Evolutionary conservation across 768 basidiomycete species (phyloP), one percentile per base, ranked within the genome.

Genomic region (Suillus subluteus): DNA sequence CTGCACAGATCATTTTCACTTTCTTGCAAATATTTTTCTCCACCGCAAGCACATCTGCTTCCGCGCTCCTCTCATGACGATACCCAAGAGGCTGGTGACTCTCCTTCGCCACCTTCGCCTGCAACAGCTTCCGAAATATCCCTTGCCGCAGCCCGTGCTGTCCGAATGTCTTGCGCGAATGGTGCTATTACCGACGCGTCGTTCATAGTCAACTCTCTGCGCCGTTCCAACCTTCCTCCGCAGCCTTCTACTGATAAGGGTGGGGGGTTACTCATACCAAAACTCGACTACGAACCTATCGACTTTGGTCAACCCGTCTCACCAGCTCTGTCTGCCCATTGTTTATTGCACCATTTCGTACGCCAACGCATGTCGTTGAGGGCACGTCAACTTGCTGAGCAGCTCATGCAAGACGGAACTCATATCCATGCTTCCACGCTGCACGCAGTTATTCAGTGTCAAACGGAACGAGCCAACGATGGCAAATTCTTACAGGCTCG

Each of bases 301-400:
- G 75, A 82, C 18, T 87, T 90, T 67, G 81, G 82, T 58, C 78
- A 75, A 43, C 75, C 82, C 1, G 77, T 91, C 12, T 84, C 91
- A 32, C 83, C 86, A 3, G 87, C 86, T 26, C 79, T 93, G 4
- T 77, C 88, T 21, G 83, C 86, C 0, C 91, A 94, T 69, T 79
- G 82, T 35, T 80, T 94, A 48, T 69, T 94, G 12, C 92, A 94
- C 61, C 82, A 83, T 38, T 80, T 92, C 46, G 72, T 93, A 26
- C 87, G 89, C 61, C 68, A 77, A 8, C 84, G 88, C 3, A 76
- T 83, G 62, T 66, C 78, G 1, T 73, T 80, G 62, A 82, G 84
- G 58, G 91, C 89, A 0, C 79, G 81, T 38, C 72, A 74, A 37
- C 81, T 87, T 6, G 82, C 87, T 0, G 76, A 84, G 4, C 70